Conservation (phyloP, 2,329 filamentous ascomycete species). For the Phaeomoniella chlamydospora region DNA sequence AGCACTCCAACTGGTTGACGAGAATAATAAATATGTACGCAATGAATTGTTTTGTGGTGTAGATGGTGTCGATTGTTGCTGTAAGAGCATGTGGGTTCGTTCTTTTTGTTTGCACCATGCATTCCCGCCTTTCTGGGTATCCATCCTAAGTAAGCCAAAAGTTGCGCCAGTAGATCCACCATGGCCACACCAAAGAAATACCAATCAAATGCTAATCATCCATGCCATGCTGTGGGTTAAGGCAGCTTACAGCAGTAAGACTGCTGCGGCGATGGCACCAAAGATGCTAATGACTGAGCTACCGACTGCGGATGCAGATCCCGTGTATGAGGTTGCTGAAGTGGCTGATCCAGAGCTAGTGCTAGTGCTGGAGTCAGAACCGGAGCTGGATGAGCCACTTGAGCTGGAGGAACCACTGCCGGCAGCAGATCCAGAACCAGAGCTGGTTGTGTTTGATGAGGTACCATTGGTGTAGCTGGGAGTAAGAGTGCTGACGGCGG, state of each 20-base stretch:
- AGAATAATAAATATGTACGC: no score
- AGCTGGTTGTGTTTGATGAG: constrained; percentile 30
- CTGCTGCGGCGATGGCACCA: not conserved
- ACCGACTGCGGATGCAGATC: not conserved
- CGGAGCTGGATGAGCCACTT: not conserved
- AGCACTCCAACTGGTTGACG: no score
- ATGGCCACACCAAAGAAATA: no score
- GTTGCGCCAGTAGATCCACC: no score
- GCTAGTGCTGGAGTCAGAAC: not conserved
- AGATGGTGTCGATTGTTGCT: no score
- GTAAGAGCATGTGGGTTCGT: no score
- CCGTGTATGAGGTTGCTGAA: not conserved
- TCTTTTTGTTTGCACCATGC: no score
- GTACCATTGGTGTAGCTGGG: constrained; percentile 41
- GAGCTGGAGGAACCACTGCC: constrained; percentile 39
- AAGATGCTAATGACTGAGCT: not conserved
- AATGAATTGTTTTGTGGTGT: no score
- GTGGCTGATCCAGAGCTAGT: not conserved
- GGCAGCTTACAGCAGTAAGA: not conserved
- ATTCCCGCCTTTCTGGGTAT: no score
- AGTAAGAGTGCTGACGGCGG: not conserved
- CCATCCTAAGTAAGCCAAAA: no score
- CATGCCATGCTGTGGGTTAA: no score
- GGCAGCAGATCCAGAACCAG: constrained; percentile 17
- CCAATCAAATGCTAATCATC: no score